These are phyloP conservation scores for Linum lewisii DNA, from an alignment of 345 rosid genomes.

Conservation along the genomic window DNA sequence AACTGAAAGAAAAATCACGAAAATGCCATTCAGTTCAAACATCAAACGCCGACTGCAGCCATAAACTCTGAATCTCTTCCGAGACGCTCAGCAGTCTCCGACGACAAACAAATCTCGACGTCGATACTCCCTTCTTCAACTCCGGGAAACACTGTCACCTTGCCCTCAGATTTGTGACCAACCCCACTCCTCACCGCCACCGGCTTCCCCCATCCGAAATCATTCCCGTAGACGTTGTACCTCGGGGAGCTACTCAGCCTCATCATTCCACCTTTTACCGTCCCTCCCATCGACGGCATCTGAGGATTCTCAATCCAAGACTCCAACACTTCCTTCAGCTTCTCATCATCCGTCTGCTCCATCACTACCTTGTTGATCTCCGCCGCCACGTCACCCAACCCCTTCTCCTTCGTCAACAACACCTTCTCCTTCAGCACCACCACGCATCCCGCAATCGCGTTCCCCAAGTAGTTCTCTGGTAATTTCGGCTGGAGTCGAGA, in stretches of 20 bases:
- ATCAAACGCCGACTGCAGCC: constrained; percentile 5
- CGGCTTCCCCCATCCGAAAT: no score
- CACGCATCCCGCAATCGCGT: not conserved
- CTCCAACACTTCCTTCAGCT: constrained; percentile 1
- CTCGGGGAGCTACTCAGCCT: constrained; percentile 27
- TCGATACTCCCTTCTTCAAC: constrained; percentile 21
- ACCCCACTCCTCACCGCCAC: no score
- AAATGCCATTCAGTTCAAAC: no score
- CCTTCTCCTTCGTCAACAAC: constrained; percentile 4
- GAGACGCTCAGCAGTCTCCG: constrained; percentile 9
- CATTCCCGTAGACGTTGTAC: no score
- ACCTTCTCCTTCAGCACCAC: constrained; percentile 14
- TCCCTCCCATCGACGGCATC: rapidly evolving
- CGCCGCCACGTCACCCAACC: constrained; percentile 21
- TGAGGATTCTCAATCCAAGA: constrained; percentile 15
- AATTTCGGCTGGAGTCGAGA: constrained; percentile 21
- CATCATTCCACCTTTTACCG: not conserved
- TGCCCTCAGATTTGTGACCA: constrained; percentile 16
- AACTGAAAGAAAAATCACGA: no score
- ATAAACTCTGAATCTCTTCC: constrained; percentile 23
- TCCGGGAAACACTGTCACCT: constrained; percentile 19
- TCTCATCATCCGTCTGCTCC: constrained; percentile 10
- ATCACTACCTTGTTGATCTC: constrained; percentile 17
- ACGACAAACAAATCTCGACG: constrained; percentile 16
- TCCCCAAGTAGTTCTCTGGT: constrained; percentile 29